Evolutionary conservation across 345 rosid genomes (phyloP).

Genomic region (Hypericum androsaemum): DNA sequence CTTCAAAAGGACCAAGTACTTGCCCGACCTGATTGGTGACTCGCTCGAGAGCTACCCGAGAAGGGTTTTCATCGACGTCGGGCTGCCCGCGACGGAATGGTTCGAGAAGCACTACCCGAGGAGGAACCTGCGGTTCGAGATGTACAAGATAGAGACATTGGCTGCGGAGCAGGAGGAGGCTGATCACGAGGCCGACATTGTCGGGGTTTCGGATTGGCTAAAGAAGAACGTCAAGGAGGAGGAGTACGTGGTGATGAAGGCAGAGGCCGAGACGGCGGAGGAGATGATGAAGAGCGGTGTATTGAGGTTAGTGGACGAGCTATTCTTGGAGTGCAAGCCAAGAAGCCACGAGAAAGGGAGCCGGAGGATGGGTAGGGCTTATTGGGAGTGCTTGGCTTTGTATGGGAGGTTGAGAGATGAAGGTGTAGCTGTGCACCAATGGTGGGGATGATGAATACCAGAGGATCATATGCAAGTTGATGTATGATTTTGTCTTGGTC

Average conservation of each 20-base stretch:
- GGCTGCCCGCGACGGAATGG: conserved; percentile 56
- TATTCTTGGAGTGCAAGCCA: conserved; percentile 79
- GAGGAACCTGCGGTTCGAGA: conserved; percentile 52
- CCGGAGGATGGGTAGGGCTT: conserved; percentile 42
- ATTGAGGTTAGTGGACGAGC: conserved; percentile 59
- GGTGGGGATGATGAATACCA: conserved; percentile 49
- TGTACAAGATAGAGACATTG: conserved; percentile 54
- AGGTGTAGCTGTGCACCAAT: conserved; percentile 75
- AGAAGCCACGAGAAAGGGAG: conserved; percentile 25
- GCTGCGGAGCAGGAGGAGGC: conserved; percentile 16
- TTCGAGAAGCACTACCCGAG: conserved; percentile 59
- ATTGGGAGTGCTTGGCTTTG: conserved; percentile 79
- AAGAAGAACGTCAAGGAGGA: conserved; percentile 51
- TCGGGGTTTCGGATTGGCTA: conserved; percentile 60
- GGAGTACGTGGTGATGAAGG: conserved; percentile 77
- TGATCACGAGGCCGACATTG: conserved; percentile 17
- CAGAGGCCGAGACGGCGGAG: conserved; percentile 65
- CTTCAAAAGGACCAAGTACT: conserved; percentile 44
- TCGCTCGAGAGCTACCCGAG: conserved; percentile 47
- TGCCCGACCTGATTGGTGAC: conserved; percentile 57
- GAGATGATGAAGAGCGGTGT: conserved; percentile 56
- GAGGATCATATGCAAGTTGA: no score
- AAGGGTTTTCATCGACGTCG: conserved; percentile 56
- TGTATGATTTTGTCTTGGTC: no score
- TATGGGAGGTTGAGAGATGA: conserved; percentile 70